Conservation (phyloP, 768 basidiomycete genomes). For the Phanerochaete carnosa region DNA sequence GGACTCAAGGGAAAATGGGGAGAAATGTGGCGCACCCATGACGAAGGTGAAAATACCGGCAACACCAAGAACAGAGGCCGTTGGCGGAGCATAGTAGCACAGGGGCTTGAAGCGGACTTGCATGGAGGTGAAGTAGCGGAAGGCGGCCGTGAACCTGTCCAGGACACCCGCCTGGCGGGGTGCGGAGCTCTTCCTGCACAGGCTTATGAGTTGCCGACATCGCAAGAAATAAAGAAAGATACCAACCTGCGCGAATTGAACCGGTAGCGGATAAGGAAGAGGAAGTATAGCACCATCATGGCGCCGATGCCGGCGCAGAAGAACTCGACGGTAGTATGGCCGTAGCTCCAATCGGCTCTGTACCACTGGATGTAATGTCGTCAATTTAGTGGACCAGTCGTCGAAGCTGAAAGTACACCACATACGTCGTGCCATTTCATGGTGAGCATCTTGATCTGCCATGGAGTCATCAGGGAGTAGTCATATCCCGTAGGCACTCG, state of each 20-base stretch:
- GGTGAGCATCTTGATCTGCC: slow-evolving; percentile 19
- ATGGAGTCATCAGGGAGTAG: slow-evolving; percentile 21
- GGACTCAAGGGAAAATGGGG: neutral
- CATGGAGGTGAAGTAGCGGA: slow-evolving; percentile 20
- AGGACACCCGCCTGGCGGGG: slow-evolving; percentile 1
- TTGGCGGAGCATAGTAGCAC: slow-evolving; percentile 28
- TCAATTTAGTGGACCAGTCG: neutral
- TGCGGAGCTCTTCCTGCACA: neutral
- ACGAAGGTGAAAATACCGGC: slow-evolving; percentile 22
- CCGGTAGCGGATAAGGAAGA: neutral
- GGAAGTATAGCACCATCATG: neutral
- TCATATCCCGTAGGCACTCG: slow-evolving; percentile 21
- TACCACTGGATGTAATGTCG: slow-evolving; percentile 21
- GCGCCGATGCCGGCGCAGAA: slow-evolving; percentile 25
- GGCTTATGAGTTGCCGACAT: too few species aligned
- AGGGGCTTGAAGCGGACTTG: slow-evolving; percentile 22
- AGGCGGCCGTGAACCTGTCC: slow-evolving; percentile 15
- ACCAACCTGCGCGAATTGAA: too few species aligned
- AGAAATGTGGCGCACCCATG: slow-evolving; percentile 18
- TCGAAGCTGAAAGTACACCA: neutral
- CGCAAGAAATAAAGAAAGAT: neutral
- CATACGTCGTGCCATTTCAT: slow-evolving; percentile 27
- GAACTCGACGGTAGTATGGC: slow-evolving; percentile 25
- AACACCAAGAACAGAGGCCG: slow-evolving; percentile 25
- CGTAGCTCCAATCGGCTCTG: slow-evolving; percentile 31